These are phyloP conservation scores for Citrus glauca DNA, from an alignment of 345 rosid genomes.

Conservation along the genomic window DNA sequence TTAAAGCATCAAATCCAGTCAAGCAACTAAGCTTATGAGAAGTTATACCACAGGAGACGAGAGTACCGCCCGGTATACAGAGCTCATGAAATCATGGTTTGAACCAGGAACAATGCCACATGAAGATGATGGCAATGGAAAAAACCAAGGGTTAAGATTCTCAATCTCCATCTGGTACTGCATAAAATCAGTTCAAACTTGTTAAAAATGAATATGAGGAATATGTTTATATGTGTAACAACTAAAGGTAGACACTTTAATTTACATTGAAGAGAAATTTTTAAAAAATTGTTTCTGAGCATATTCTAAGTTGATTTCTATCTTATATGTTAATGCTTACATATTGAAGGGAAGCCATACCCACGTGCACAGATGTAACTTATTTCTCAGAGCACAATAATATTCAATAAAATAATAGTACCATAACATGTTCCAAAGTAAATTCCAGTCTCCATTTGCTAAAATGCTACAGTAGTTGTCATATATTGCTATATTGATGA, in stretches of 20 bases:
- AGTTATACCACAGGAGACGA: constrained; percentile 89
- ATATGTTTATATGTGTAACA: neutral
- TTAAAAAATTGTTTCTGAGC: neutral
- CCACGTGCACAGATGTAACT: neutral
- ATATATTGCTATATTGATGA: neutral
- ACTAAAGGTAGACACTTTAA: neutral
- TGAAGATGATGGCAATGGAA: constrained; percentile 63
- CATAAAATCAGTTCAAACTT: constrained; percentile 17
- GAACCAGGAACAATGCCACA: constrained; percentile 72
- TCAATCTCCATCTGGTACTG: constrained; percentile 46
- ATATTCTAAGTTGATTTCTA: neutral
- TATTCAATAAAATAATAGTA: neutral
- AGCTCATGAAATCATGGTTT: constrained; percentile 66
- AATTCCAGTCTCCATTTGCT: neutral
- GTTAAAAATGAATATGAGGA: constrained; percentile 2
- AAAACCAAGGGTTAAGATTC: constrained; percentile 77
- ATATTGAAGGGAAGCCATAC: neutral
- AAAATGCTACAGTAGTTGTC: neutral
- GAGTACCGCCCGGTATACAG: constrained; percentile 66
- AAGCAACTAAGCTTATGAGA: constrained; percentile 13
- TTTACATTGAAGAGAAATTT: neutral
- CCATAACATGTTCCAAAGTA: neutral
- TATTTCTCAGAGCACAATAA: neutral
- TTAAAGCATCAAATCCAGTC: neutral
- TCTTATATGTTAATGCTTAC: neutral